Percentiles rank a stretch among this genome's conserved stretches.
Conservation (phyloP, 768 basidiomycete species). For the Vararia minispora region DNA sequence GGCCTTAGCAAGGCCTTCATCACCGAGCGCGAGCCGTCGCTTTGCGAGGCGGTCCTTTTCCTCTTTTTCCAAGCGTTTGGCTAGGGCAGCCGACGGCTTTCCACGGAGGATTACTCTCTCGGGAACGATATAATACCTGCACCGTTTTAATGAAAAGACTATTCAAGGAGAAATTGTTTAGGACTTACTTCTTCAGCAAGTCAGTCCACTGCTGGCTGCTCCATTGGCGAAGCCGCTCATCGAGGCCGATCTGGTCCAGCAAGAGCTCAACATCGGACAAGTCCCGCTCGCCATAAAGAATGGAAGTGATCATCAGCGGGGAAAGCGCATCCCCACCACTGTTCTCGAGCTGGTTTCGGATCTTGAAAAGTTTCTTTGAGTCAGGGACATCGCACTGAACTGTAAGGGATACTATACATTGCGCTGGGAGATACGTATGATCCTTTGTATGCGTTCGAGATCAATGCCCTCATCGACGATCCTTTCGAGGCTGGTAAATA, state of each 20-base stretch:
- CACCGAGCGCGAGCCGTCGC: constrained; percentile 63
- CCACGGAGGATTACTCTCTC: constrained; percentile 71
- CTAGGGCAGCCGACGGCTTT: constrained; percentile 78
- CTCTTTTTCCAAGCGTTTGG: constrained; percentile 66
- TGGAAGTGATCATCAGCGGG: constrained; percentile 65
- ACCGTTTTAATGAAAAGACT: neutral
- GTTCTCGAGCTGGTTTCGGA: constrained; percentile 76
- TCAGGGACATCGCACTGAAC: too few relatives aligned
- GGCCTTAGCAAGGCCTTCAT: constrained; percentile 69
- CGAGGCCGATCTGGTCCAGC: constrained; percentile 73
- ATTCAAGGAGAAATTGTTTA: neutral
- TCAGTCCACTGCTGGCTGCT: constrained; percentile 63
- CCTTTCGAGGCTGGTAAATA: constrained; percentile 56
- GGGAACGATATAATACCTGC: constrained; percentile 70
- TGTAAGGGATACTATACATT: too few relatives aligned
- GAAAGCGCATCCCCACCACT: constrained; percentile 75
- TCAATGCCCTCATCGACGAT: constrained; percentile 73
- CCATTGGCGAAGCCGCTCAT: constrained; percentile 59
- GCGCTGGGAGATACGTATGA: constrained; percentile 79
- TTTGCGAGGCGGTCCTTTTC: constrained; percentile 68
- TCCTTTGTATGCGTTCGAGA: constrained; percentile 80
- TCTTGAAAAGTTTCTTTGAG: too few relatives aligned
- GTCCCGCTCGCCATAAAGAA: constrained; percentile 75
- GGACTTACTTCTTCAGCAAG: constrained; percentile 60
- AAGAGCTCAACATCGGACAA: constrained; percentile 68